Evolutionary conservation across 768 basidiomycete species (phyloP), one percentile per base, ranked within the genome.

Genomic region (Collybia mongolica): DNA sequence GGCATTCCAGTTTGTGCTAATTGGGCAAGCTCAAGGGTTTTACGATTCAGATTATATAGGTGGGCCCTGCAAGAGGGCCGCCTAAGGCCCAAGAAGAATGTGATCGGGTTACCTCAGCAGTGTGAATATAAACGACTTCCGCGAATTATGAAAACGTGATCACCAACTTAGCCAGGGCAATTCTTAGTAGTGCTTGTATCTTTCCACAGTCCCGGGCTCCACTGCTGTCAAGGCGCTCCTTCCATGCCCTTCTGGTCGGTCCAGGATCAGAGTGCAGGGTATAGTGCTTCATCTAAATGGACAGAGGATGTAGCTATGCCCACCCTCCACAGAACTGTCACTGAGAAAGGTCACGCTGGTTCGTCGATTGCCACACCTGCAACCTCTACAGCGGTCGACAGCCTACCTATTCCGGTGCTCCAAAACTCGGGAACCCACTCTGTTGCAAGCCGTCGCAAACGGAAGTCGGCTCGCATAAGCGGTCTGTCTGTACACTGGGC

Each of bases 401-500:
- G 61, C 0, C 69, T 80, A 19, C 80, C 79, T 28, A 60, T 66
- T 15, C 80, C 81, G 26, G 75, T 68, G 17, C 48, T 72, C 3
- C 68, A 75, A 40, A 65, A 63, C 20, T 52, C 47, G 20, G 52
- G 57, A 11, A 41, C 58, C 11, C 53, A 56, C 20, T 51, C 66
- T 6, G 23, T 54, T 39, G 48, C 48, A 43, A 56, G 55, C 29
- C 64, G 60, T 48, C 68, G 66, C 43, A 66, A 55, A 32, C 61
- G 61, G 59, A 76, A 68, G 26, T 55, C 57, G 18, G 66, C 72
- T 44, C 70, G 73, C 29, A 67, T 80, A 49, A 64, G 57, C 39
- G 57, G 61, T 18, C 56, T 79, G 52, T 64, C 62, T 37, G 66
- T 70, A 6, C 70, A 74, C 24, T 85, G 79, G 82, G 72, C 70